Base-by-base conservation (phyloP, 805 yeast genomes). In the Scheffersomyces coipomensis region DNA sequence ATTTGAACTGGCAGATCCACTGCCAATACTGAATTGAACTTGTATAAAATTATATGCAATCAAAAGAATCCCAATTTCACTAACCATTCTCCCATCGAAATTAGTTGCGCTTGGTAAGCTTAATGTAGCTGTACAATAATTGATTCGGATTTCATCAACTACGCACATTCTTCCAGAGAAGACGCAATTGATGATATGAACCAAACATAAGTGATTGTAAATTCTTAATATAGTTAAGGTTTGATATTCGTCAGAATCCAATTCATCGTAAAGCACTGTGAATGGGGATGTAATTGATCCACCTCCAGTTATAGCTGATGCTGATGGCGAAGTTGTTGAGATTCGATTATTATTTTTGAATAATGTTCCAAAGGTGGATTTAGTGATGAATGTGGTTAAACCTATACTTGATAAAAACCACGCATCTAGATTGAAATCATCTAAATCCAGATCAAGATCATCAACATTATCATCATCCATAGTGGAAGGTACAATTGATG, bases 41-140 rank as follows among this genome's bases (percentile, higher is more conserved):
- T 81, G 83, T 16, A 81, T 62, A 55, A 69, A 83, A 40, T 76
- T 75, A 59, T 83, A 83, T 0, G 81, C 68, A 10, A 79, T 69
- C 13, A 76, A 56, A 38, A 82, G 78, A 9, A 84, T 68, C 15
- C 81, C 75, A 36, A 84, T 78, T 57, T 86, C 95, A 29, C 88
- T 82, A 6, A 85, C 82, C 79, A 86, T 83, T 42, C 93, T 62
- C n/a, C 86, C 88, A 54, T 86, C 95, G 55, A 85, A 86, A 52
- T 84, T 83, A 5, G 89, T 83, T 2, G 89, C 78, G 25, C 76
- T 66, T 4, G 81, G 68, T 27, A 78, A 58, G 29, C 79, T 77
- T 35, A 82, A 61, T 1, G 83, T 75, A 16, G 78, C 71, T 8
- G 79, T 69, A 44, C 87, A 79, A 42, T 77, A 74, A 42, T 77